A percentile compares a stretch with the other conserved stretches of the same genome.
Conservation (phyloP, 2,329 filamentous ascomycete genomes). For the Alternaria alternata region DNA sequence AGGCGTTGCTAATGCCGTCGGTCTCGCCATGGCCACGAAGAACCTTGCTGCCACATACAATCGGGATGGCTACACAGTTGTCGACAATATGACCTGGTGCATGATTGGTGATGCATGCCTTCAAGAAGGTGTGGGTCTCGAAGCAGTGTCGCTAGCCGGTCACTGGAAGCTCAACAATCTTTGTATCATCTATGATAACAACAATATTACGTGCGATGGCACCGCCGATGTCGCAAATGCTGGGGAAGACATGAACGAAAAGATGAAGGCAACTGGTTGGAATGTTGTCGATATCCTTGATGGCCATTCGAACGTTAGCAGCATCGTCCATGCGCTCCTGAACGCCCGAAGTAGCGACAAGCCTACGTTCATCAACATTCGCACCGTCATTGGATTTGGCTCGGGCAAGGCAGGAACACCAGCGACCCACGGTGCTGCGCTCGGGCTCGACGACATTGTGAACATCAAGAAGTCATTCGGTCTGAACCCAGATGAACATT, state of each 20-base stretch:
- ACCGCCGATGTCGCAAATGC: conserved; percentile 58
- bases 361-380: conserved; percentile 66
- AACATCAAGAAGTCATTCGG: conserved; percentile 61
- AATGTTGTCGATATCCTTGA: conserved; percentile 63
- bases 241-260: conserved; percentile 64
- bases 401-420: conserved; percentile 61
- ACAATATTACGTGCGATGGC: conserved; percentile 67
- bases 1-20: conserved; percentile 65
- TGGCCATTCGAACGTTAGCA: conserved; percentile 61
- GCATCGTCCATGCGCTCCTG: conserved; percentile 58
- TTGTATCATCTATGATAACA: conserved; percentile 67
- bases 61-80: conserved; percentile 53
- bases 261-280: conserved; percentile 66
- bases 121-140: conserved; percentile 65
- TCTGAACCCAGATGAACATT: conserved; percentile 58
- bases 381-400: conserved; percentile 63
- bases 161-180: conserved; percentile 65
- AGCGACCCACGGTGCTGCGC: conserved; percentile 65
- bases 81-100: conserved; percentile 63
- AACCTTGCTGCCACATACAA: conserved; percentile 70
- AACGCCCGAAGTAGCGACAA: conserved; percentile 56
- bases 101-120: conserved; percentile 66
- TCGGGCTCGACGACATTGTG: conserved; percentile 62
- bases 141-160: conserved; percentile 50
- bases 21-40: conserved; percentile 63